Percentiles rank a stretch among this genome's conserved stretches.
These are phyloP conservation scores for Delonix regia DNA, from an alignment of 306 rosid genomes.

Conservation along the genomic window DNA sequence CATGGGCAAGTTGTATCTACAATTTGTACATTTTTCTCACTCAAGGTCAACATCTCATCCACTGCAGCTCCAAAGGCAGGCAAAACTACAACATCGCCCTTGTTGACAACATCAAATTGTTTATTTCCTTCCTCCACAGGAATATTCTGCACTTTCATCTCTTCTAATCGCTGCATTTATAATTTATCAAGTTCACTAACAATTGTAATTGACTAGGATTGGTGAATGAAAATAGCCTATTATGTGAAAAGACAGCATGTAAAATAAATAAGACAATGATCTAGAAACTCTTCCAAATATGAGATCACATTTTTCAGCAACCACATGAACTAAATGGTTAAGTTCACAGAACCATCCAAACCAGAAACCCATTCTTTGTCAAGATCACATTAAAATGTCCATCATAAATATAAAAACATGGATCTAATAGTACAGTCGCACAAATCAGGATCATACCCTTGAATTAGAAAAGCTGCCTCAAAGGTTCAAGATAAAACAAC, in stretches of 20 bases:
- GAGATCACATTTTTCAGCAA: neutral
- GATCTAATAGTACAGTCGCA: neutral
- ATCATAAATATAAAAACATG: neutral
- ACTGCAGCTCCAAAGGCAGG: slow-evolving; percentile 99
- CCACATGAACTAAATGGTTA: slow-evolving; percentile 4
- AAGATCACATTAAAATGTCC: neutral
- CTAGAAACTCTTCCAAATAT: neutral
- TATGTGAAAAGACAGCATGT: neutral
- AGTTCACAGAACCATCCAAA: slow-evolving; percentile 7
- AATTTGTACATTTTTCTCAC: slow-evolving; percentile 78
- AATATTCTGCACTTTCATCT: slow-evolving; percentile 81
- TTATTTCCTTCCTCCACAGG: slow-evolving; percentile 72
- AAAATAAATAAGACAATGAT: slow-evolving; percentile 4
- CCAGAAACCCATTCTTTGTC: neutral
- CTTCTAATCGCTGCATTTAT: slow-evolving; percentile 72
- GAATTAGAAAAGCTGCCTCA: neutral
- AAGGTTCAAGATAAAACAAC: neutral
- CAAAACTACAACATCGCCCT: slow-evolving; percentile 92
- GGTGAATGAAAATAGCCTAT: neutral
- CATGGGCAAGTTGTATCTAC: slow-evolving; percentile 99
- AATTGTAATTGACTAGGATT: no score
- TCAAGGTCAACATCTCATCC: slow-evolving; percentile 91
- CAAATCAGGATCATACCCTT: neutral
- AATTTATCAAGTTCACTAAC: slow-evolving; percentile 20
- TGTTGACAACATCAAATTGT: slow-evolving; percentile 78